Evolutionary conservation across 2,329 filamentous ascomycete genomes (phyloP).

Genomic region (Xylaria sp.): DNA sequence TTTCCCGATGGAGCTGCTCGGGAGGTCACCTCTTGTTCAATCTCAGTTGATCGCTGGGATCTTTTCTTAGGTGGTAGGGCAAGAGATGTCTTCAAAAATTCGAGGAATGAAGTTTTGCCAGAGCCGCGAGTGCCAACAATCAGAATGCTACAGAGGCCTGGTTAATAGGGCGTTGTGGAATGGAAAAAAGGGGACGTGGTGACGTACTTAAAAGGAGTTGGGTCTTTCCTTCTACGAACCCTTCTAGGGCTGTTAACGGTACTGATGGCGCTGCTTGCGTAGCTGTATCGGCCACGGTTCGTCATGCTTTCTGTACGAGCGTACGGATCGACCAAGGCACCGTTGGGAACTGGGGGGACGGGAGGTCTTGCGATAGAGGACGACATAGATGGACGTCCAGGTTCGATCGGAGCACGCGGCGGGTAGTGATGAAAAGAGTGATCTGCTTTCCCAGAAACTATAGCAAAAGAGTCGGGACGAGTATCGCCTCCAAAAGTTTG

Average conservation of each 20-base stretch:
- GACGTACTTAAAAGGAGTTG: slow-evolving; percentile 96
- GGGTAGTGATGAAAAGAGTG: slow-evolving; percentile 51
- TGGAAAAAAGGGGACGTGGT: background rate
- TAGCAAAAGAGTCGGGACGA: slow-evolving; percentile 51
- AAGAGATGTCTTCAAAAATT: slow-evolving; percentile 90
- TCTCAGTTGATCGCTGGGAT: slow-evolving; percentile 58
- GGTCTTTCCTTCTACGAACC: slow-evolving; percentile 94
- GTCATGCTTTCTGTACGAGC: slow-evolving; percentile 94
- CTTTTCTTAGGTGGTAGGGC: slow-evolving; percentile 85
- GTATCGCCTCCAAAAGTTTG: slow-evolving; percentile 52
- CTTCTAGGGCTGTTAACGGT: slow-evolving; percentile 92
- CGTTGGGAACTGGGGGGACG: slow-evolving; percentile 70
- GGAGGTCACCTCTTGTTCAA: slow-evolving; percentile 68
- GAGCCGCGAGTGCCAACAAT: slow-evolving; percentile 88
- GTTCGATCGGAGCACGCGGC: slow-evolving; percentile 66
- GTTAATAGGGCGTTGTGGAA: slow-evolving; percentile 36
- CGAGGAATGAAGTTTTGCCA: slow-evolving; percentile 96
- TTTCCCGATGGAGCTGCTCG: slow-evolving; percentile 68
- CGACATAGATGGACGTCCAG: slow-evolving; percentile 55
- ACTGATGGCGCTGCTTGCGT: slow-evolving; percentile 90
- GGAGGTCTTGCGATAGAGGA: slow-evolving; percentile 65
- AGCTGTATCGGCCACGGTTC: slow-evolving; percentile 94
- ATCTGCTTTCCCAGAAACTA: slow-evolving; percentile 49
- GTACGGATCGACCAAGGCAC: slow-evolving; percentile 78
- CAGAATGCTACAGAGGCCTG: slow-evolving; percentile 72